These are phyloP conservation scores for Cocos nucifera DNA, from an alignment of 176 grass and related monocot genomes.

Conservation along the genomic window DNA sequence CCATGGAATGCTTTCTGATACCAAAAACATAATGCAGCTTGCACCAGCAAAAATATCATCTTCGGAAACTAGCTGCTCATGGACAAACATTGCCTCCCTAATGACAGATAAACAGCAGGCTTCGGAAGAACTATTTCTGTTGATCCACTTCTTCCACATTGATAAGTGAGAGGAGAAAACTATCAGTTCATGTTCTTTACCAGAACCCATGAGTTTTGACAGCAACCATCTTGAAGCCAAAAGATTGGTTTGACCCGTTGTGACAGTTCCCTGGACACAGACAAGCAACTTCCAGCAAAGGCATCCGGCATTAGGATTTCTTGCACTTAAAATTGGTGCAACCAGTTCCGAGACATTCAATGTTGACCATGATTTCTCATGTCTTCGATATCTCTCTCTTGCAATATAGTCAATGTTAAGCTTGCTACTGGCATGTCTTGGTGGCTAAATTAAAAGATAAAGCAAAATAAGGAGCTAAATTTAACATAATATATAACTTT, in stretches of 20 bases:
- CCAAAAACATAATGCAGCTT: conserved; percentile 55
- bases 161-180: conserved; percentile 38
- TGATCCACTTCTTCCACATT: conserved; percentile 55
- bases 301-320: conserved; percentile 58
- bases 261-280: conserved; percentile 31
- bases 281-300: conserved; percentile 84
- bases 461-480: neutral
- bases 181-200: conserved; percentile 30
- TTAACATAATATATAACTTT: neutral
- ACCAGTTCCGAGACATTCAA: conserved; percentile 65
- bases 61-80: conserved; percentile 37
- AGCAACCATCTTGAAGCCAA: conserved; percentile 65
- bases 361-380: conserved; percentile 51
- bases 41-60: conserved; percentile 30
- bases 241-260: conserved; percentile 20
- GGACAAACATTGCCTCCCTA: conserved; percentile 27
- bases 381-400: conserved; percentile 42
- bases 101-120: conserved; percentile 59
- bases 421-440: conserved; percentile 24
- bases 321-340: conserved; percentile 62
- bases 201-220: conserved; percentile 58
- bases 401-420: conserved; percentile 58
- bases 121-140: conserved; percentile 1
- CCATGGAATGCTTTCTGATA: conserved; percentile 67
- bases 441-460: conserved; percentile 37